phyloP scores from a whole-genome alignment of 331 rosid species.

The Malus hybrid region DNA sequence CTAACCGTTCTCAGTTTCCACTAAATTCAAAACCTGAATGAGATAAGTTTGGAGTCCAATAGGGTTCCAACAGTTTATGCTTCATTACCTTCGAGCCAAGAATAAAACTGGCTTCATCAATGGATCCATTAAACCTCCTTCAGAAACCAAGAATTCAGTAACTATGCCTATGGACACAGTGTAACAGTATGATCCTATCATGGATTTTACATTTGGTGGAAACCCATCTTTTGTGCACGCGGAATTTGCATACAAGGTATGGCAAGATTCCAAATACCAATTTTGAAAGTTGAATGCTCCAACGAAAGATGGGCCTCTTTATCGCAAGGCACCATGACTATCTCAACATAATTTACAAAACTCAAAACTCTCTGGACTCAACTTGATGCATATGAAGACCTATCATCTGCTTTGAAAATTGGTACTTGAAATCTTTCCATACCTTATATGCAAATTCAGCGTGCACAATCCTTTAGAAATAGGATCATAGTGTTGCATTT shows the following conservation, averaged over 20 bases:
- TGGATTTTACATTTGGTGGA: not conserved
- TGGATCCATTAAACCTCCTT: too few relatives aligned
- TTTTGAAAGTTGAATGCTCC: conserved; percentile 10
- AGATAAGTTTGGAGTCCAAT: too few relatives aligned
- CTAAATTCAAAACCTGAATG: too few relatives aligned
- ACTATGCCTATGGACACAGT: not conserved
- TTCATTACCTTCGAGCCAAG: too few relatives aligned
- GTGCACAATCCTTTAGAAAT: too few relatives aligned
- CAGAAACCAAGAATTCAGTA: too few relatives aligned
- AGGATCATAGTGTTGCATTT: too few relatives aligned
- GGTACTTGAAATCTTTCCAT: not conserved
- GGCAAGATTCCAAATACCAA: conserved; percentile 4
- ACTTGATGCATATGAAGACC: not conserved
- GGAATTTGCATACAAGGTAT: not conserved
- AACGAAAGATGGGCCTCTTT: too few relatives aligned
- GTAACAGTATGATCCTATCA: not conserved
- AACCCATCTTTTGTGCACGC: not conserved
- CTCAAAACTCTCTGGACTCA: not conserved
- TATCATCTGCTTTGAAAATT: not conserved
- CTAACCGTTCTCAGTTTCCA: too few relatives aligned
- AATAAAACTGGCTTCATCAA: too few relatives aligned
- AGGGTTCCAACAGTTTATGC: too few relatives aligned
- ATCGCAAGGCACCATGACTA: too few relatives aligned
- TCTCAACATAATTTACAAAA: conserved; percentile 1
- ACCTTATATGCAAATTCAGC: not conserved